Percentiles rank a stretch among this genome's conserved stretches.
Conservation (phyloP, 345 rosid genomes). For the Sisymbrium irio region DNA sequence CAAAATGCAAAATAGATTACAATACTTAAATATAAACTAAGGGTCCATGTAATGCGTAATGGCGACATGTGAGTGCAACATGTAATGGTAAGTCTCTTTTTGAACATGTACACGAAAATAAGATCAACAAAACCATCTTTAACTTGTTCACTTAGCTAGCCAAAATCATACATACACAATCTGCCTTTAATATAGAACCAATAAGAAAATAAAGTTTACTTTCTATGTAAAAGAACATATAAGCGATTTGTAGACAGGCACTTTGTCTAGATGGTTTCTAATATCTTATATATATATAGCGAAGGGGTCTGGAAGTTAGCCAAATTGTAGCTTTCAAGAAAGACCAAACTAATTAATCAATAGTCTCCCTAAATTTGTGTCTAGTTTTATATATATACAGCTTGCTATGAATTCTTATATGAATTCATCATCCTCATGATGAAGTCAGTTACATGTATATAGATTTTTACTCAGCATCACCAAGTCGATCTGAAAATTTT, state of each 20-base stretch:
- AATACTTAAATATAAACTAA: constrained; percentile 4
- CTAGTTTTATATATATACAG: not conserved
- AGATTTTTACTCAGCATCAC: constrained; percentile 13
- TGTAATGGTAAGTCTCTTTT: constrained; percentile 14
- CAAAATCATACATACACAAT: not conserved
- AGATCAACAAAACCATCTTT: constrained; percentile 9
- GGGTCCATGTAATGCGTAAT: constrained; percentile 15
- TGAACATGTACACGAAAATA: not conserved
- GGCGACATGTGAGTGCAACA: constrained; percentile 26
- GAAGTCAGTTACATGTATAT: not conserved
- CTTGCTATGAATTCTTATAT: constrained; percentile 3
- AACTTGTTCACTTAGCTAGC: not conserved
- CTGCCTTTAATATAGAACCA: not conserved
- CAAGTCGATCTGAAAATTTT: constrained; percentile 3
- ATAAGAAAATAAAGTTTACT: not conserved
- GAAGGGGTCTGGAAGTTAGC: constrained; percentile 13
- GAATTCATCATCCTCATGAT: not conserved
- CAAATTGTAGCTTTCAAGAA: constrained; percentile 32
- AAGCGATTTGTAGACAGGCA: not conserved
- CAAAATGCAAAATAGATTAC: constrained; percentile 18
- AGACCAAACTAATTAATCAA: constrained; percentile 26
- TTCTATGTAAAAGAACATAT: not conserved
- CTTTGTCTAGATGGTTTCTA: not conserved
- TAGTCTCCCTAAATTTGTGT: not conserved
- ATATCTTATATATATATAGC: too few species aligned